These are phyloP conservation scores for Calophaca sinica DNA, from an alignment of 306 rosid genomes.

Conservation along the genomic window DNA sequence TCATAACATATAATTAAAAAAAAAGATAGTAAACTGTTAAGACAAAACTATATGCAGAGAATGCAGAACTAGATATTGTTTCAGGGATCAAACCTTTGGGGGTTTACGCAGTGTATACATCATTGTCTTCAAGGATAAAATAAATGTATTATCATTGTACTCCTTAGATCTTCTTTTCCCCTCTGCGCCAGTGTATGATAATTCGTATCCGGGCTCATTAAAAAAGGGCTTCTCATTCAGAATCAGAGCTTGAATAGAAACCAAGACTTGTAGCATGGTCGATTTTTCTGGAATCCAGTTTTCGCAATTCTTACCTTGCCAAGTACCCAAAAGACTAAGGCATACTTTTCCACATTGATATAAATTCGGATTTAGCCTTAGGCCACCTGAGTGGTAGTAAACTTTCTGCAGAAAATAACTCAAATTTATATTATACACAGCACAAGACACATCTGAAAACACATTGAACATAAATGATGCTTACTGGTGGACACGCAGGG, in stretches of 20 bases:
- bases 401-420: constrained; percentile 64
- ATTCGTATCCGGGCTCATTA: constrained; percentile 72
- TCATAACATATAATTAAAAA: neutral
- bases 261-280: constrained; percentile 90
- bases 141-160: constrained; percentile 67
- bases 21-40: constrained; percentile 3
- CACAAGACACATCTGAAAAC: constrained; percentile 27
- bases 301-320: constrained; percentile 68
- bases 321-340: constrained; percentile 87
- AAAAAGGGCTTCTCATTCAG: constrained; percentile 78
- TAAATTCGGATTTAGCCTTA: constrained; percentile 82
- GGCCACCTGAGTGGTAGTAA: constrained; percentile 84
- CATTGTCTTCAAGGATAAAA: constrained; percentile 78
- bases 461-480: constrained; percentile 44
- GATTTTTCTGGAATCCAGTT: constrained; percentile 77
- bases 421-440: constrained; percentile 32
- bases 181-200: constrained; percentile 42
- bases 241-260: constrained; percentile 84
- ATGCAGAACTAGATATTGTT: constrained; percentile 24
- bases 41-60: constrained; percentile 11
- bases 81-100: constrained; percentile 61
- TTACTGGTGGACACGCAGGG: constrained; percentile 78
- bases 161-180: constrained; percentile 68
- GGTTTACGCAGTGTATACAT: constrained; percentile 72
- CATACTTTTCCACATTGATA: constrained; percentile 81